These are phyloP conservation scores for Lasiosphaeria miniovina DNA, from an alignment of 495 filamentous ascomycete genomes.

Conservation along the genomic window DNA sequence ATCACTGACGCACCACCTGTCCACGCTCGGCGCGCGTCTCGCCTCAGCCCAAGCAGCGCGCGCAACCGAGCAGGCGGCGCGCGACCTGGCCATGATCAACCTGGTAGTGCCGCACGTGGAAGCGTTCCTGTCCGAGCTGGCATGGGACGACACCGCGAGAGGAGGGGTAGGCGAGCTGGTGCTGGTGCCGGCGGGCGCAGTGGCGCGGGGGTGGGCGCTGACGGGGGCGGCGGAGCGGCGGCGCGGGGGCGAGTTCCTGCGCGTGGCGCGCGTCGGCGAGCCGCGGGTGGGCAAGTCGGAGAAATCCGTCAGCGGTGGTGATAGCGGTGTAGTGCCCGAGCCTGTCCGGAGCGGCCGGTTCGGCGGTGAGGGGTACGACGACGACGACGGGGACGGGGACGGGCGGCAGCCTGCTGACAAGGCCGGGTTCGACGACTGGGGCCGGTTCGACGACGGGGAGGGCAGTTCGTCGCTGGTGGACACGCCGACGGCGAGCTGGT, in stretches of 20 bases:
- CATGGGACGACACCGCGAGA: constrained; percentile 9
- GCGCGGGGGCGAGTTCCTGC: constrained; percentile 35
- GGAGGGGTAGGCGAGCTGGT: constrained; percentile 34
- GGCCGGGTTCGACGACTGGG: constrained; percentile 40
- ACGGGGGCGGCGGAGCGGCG: constrained; percentile 35
- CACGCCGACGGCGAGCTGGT: background rate
- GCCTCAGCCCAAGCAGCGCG: constrained; percentile 29
- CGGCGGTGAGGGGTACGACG: background rate
- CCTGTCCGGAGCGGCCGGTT: too few species aligned
- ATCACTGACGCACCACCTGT: constrained; percentile 38
- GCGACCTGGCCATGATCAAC: constrained; percentile 34
- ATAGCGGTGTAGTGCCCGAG: background rate
- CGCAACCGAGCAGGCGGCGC: constrained; percentile 27
- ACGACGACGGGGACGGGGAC: constrained; percentile 14
- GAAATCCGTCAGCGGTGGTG: background rate
- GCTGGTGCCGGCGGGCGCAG: constrained; percentile 36
- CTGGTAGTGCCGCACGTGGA: constrained; percentile 37
- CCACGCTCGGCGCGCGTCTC: constrained; percentile 38
- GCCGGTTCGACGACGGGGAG: constrained; percentile 32
- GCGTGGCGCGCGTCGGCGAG: constrained; percentile 28
- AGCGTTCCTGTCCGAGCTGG: constrained; percentile 35
- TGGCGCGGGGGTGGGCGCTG: constrained; percentile 31
- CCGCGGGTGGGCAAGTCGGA: background rate
- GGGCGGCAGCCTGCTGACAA: constrained; percentile 4
- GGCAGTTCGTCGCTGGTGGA: background rate